phyloP scores from a whole-genome alignment of 345 rosid species.

The Eucalyptus fibrosa region DNA sequence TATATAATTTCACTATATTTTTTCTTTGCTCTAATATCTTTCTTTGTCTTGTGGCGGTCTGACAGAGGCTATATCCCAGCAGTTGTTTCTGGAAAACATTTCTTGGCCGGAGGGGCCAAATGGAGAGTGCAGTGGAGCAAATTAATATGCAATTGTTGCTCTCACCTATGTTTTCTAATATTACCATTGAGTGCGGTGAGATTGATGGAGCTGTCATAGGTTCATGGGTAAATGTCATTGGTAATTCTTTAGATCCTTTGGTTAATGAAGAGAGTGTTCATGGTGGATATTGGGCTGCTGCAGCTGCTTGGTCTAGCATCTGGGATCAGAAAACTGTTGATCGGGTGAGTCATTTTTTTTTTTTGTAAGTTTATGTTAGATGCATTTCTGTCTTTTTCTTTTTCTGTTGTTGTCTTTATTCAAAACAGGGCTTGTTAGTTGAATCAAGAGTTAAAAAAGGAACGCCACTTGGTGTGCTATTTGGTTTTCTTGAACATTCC shows the following conservation, averaged over 20 bases:
- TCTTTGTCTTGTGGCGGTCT: not conserved
- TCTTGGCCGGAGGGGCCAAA: conserved; percentile 39
- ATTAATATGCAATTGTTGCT: conserved; percentile 34
- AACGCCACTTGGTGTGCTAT: not conserved
- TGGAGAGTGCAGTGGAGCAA: conserved; percentile 18
- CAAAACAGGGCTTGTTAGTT: not conserved
- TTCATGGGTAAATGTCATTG: conserved; percentile 60
- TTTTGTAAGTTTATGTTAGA: not conserved
- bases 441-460: not conserved
- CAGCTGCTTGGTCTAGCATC: conserved; percentile 79
- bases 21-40: not conserved
- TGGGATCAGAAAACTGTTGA: conserved; percentile 96
- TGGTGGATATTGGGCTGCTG: conserved; percentile 94
- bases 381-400: not conserved
- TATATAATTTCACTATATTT: not conserved
- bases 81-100: conserved; percentile 81
- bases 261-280: conserved; percentile 42
- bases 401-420: not conserved
- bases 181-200: conserved; percentile 77
- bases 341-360: conserved; percentile 46
- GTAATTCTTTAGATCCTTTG: conserved; percentile 28
- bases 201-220: conserved; percentile 94
- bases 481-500: not conserved
- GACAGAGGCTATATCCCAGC: conserved; percentile 95
- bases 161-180: conserved; percentile 21